phyloP scores from a whole-genome alignment of 108 stramenopile genomes.

The Skeletonema costatum region DNA sequence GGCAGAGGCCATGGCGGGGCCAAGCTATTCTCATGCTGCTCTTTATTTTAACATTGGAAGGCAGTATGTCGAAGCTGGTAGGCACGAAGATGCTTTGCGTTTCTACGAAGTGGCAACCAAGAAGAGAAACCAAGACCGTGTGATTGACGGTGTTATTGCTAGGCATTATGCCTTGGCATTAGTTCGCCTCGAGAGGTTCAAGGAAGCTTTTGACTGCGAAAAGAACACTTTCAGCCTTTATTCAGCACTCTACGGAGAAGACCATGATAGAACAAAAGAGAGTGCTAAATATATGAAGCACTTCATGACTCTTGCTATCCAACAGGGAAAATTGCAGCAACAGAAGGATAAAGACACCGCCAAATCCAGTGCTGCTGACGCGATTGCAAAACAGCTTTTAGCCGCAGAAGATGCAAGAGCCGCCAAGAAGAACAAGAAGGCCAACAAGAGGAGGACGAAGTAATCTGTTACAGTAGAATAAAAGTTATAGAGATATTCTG shows the following conservation, averaged over 20 bases:
- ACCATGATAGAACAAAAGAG: constrained; percentile 66
- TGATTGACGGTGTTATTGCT: constrained; percentile 69
- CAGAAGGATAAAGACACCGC: constrained; percentile 51
- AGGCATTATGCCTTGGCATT: constrained; percentile 59
- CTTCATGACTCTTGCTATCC: constrained; percentile 65
- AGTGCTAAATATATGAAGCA: constrained; percentile 45
- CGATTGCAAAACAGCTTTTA: constrained; percentile 67
- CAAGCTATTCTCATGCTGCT: constrained; percentile 64
- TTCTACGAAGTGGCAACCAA: constrained; percentile 61
- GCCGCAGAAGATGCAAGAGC: constrained; percentile 68
- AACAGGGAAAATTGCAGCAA: constrained; percentile 57
- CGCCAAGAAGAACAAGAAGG: constrained; percentile 59
- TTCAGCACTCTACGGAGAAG: constrained; percentile 56
- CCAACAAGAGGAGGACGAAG: constrained; percentile 62
- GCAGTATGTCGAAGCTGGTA: constrained; percentile 66
- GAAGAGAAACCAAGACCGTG: constrained; percentile 60
- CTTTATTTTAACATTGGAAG: constrained; percentile 85
- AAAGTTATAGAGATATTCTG: not conserved
- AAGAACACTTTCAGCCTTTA: constrained; percentile 68
- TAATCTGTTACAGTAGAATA: not conserved
- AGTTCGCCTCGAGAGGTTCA: constrained; percentile 63
- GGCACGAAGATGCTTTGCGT: constrained; percentile 54
- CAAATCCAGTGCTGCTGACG: constrained; percentile 69
- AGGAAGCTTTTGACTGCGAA: constrained; percentile 64
- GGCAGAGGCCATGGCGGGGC: constrained; percentile 86